Conservation (phyloP, 106 monocot species). For the Dioscorea dumetorum region DNA sequence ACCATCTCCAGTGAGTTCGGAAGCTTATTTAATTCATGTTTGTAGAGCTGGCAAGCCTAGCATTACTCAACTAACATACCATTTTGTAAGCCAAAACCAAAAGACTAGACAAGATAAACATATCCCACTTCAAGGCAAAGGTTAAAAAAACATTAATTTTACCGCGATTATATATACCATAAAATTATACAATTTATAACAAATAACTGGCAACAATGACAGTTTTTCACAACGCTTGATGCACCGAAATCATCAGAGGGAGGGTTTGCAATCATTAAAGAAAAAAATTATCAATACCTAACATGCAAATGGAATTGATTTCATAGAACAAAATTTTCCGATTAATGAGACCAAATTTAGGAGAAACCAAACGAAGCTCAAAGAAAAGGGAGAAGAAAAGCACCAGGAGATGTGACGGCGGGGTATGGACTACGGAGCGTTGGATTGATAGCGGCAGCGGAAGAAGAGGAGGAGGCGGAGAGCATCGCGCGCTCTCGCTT, state of each 20-base stretch:
- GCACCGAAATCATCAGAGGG: neutral
- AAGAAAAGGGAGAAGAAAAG: slow-evolving; percentile 1
- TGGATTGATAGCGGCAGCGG: neutral
- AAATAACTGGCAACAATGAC: neutral
- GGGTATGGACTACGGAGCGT: neutral
- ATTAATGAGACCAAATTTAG: neutral
- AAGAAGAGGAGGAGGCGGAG: slow-evolving; percentile 12
- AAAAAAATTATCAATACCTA: neutral
- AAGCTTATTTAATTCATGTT: too few species aligned
- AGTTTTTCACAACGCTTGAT: neutral
- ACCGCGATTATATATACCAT: too few species aligned
- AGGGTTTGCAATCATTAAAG: neutral
- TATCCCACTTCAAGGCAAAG: too few species aligned
- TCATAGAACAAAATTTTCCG: neutral
- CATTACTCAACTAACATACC: too few species aligned
- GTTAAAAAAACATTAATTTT: too few species aligned
- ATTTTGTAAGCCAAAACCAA: too few species aligned
- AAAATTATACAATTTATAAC: too few species aligned
- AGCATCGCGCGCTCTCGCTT: slow-evolving; percentile 63
- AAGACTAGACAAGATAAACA: too few species aligned
- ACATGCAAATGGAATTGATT: neutral
- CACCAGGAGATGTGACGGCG: slow-evolving; percentile 41
- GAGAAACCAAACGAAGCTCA: neutral
- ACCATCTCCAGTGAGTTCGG: too few species aligned
- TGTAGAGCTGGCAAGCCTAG: too few species aligned